These are phyloP conservation scores for Emergomyces africanus DNA, from an alignment of 2,329 filamentous ascomycete genomes.

Conservation along the genomic window DNA sequence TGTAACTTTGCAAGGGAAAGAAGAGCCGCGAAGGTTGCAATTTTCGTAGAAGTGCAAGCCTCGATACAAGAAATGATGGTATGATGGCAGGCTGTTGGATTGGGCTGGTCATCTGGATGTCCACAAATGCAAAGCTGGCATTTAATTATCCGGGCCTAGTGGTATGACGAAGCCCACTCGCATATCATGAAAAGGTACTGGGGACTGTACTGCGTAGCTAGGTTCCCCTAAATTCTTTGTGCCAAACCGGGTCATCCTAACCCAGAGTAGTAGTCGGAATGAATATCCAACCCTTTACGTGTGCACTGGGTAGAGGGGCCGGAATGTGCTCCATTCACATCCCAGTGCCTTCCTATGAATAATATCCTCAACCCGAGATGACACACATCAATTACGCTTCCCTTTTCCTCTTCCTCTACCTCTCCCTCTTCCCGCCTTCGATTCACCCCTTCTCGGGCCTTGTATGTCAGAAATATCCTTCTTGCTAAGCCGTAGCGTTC, in stretches of 20 bases:
- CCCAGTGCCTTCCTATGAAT: neutral
- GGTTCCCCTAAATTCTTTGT: neutral
- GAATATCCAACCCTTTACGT: neutral
- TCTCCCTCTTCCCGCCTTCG: conserved; percentile 9
- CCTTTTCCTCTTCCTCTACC: neutral
- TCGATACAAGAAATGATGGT: neutral
- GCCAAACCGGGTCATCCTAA: neutral
- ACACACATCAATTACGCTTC: neutral
- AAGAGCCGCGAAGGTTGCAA: neutral
- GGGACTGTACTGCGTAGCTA: neutral
- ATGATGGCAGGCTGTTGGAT: neutral
- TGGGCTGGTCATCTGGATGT: neutral
- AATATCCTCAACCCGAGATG: neutral
- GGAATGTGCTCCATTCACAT: neutral
- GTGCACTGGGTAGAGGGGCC: neutral
- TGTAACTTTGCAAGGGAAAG: neutral
- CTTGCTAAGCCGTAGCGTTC: conserved; percentile 64
- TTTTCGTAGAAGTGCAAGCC: neutral
- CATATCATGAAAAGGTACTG: neutral
- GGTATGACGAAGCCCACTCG: neutral
- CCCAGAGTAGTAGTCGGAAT: neutral
- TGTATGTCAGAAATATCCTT: conserved; percentile 63
- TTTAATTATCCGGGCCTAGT: neutral
- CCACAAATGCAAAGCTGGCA: neutral
- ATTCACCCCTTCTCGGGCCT: conserved; percentile 31